Percentiles rank a stretch among this genome's conserved stretches.
phyloP scores from a whole-genome alignment of 2,329 filamentous ascomycete genomes.

The Stachybotrys chlorohalonatus region DNA sequence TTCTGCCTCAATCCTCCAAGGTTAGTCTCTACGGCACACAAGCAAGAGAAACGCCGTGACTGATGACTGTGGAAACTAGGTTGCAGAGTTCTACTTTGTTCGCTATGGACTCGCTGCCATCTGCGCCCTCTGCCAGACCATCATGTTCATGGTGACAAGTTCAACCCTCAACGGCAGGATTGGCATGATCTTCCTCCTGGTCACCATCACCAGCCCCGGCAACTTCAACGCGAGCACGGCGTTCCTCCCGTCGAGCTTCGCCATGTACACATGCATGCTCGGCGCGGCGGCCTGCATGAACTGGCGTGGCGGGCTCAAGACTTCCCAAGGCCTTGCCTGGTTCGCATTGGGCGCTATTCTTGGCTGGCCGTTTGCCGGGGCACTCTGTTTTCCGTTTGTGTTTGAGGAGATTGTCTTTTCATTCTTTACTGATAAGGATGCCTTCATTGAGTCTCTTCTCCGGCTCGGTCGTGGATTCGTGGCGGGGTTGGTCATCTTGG shows the following conservation, averaged over 20 bases:
- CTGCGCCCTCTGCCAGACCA: constrained; percentile 75
- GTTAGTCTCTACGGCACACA: constrained; percentile 15
- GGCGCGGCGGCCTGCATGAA: constrained; percentile 87
- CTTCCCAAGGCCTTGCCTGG: constrained; percentile 78
- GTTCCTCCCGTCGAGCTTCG: constrained; percentile 87
- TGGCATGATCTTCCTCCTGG: constrained; percentile 73
- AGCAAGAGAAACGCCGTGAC: constrained; percentile 1
- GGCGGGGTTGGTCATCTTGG: constrained; percentile 58
- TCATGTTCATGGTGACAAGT: constrained; percentile 71
- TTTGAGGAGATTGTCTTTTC: constrained; percentile 62
- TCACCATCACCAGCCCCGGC: constrained; percentile 71
- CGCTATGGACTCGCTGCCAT: constrained; percentile 64
- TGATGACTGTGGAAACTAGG: constrained; percentile 19
- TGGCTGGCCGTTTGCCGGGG: constrained; percentile 91
- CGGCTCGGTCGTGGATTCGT: constrained; percentile 60
- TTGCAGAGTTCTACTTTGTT: constrained; percentile 79
- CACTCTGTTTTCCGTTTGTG: constrained; percentile 72
- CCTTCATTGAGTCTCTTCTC: constrained; percentile 48
- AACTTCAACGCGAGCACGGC: constrained; percentile 88
- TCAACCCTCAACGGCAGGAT: constrained; percentile 72
- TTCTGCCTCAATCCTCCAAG: constrained; percentile 55
- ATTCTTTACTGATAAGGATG: constrained; percentile 44
- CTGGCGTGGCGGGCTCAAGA: constrained; percentile 71
- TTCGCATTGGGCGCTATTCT: constrained; percentile 78
- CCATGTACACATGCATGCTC: constrained; percentile 89